Evolutionary conservation across 257 asterid species (phyloP).

Genomic region (Asclepias syriaca): DNA sequence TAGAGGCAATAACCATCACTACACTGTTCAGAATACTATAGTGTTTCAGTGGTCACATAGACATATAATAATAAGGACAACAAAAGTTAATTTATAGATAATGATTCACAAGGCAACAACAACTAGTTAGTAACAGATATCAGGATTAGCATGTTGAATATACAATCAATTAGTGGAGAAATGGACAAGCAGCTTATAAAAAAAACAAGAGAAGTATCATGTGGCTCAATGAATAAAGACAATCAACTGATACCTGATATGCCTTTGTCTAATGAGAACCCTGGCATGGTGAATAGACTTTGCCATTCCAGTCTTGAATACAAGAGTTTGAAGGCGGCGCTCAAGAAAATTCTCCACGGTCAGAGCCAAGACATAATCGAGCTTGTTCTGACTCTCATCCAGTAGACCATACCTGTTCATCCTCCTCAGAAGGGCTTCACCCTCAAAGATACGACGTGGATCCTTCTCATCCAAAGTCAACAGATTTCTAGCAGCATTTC

Average conservation of each 20-base stretch:
- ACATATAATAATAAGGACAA: too few relatives aligned
- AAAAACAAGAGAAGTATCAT: background rate
- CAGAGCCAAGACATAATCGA: constrained; percentile 78
- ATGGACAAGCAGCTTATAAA: background rate
- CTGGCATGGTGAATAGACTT: constrained; percentile 91
- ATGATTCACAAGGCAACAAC: too few relatives aligned
- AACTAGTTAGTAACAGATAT: background rate
- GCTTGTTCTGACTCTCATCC: constrained; percentile 88
- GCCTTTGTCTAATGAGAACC: constrained; percentile 82
- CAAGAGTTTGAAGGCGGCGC: constrained; percentile 82
- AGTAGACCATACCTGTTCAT: constrained; percentile 72
- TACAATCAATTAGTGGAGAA: too few relatives aligned
- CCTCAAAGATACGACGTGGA: constrained; percentile 75
- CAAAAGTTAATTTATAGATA: too few relatives aligned
- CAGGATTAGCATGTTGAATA: background rate
- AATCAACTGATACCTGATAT: constrained; percentile 49
- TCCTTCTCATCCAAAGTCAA: constrained; percentile 84
- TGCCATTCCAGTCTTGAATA: constrained; percentile 88
- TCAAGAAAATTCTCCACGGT: constrained; percentile 85
- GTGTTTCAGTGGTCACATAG: background rate
- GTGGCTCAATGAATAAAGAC: background rate
- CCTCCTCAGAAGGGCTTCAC: constrained; percentile 87
- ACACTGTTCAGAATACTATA: background rate
- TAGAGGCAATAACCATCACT: too few relatives aligned
- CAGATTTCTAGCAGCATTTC: constrained; percentile 71